phyloP scores from a whole-genome alignment of 2,329 filamentous ascomycete species.

The Epichloe festucae region DNA sequence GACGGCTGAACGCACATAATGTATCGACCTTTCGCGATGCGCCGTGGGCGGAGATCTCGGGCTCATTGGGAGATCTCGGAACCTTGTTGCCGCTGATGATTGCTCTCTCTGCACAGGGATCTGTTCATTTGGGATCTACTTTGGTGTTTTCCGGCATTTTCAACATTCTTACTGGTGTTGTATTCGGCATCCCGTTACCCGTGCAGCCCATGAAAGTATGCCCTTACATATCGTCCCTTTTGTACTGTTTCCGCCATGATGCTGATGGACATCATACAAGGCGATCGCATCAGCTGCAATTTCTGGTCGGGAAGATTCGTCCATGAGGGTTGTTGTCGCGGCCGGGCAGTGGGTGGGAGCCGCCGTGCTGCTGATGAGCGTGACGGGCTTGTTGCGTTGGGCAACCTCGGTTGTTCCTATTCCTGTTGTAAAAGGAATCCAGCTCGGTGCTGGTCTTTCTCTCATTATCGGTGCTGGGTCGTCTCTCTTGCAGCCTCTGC shows the following conservation, averaged over 20 bases:
- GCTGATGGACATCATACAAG: slow-evolving; percentile 17
- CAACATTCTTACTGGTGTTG: slow-evolving; percentile 68
- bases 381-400: slow-evolving; percentile 65
- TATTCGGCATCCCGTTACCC: slow-evolving; percentile 80
- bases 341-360: slow-evolving; percentile 62
- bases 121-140: slow-evolving; percentile 71
- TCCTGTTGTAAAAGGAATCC: slow-evolving; percentile 87
- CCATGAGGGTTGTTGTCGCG: slow-evolving; percentile 54
- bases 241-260: background rate
- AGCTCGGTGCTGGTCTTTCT: slow-evolving; percentile 79
- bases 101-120: slow-evolving; percentile 63
- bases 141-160: slow-evolving; percentile 79
- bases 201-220: slow-evolving; percentile 72
- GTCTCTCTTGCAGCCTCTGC: slow-evolving; percentile 52
- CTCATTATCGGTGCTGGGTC: slow-evolving; percentile 66
- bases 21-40: slow-evolving; percentile 31
- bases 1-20: slow-evolving; percentile 32
- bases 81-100: slow-evolving; percentile 84
- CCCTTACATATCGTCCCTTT: background rate
- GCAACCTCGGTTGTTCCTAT: slow-evolving; percentile 65
- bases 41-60: slow-evolving; percentile 64
- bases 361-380: slow-evolving; percentile 62
- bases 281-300: slow-evolving; percentile 90
- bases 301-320: slow-evolving; percentile 41
- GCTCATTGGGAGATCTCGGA: slow-evolving; percentile 75